These are phyloP conservation scores for Hexamita inflata DNA, from an alignment of 208 protist genomes.

Conservation along the genomic window DNA sequence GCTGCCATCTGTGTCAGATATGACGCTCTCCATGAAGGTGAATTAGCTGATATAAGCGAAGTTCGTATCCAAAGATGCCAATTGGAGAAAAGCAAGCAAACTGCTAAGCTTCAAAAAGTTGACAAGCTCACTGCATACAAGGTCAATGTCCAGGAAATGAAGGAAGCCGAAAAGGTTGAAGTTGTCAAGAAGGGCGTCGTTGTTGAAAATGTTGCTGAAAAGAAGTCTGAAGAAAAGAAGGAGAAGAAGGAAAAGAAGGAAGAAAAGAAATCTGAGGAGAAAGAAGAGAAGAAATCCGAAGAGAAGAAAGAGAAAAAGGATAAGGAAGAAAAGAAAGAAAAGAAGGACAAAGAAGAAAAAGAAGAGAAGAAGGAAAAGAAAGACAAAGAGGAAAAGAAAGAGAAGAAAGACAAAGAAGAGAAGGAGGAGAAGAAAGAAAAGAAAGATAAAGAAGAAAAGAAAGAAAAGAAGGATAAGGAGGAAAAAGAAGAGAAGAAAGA, in stretches of 20 bases:
- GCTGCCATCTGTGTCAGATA: slow-evolving; percentile 16
- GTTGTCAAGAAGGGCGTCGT: no score
- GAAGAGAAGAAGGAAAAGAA: slow-evolving; percentile 21
- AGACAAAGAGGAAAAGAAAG: background rate
- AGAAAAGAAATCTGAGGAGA: background rate
- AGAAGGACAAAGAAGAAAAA: background rate
- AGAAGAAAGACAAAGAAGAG: slow-evolving; percentile 25
- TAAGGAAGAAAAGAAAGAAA: background rate
- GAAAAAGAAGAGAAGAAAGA: slow-evolving; percentile 22
- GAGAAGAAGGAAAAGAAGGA: background rate
- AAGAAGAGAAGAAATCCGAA: background rate
- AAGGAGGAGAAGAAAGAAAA: slow-evolving; percentile 23
- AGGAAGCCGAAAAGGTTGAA: no score
- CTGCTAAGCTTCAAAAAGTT: no score
- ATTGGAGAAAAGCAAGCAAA: no score
- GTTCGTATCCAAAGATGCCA: no score
- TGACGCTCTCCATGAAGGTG: slow-evolving; percentile 31
- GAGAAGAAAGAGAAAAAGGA: background rate
- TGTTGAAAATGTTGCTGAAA: no score
- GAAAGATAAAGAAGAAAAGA: background rate
- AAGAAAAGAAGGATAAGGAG: background rate
- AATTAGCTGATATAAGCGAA: no score
- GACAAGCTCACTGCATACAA: slow-evolving; percentile 23
- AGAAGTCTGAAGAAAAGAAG: no score
- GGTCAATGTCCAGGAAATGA: background rate